Evolutionary conservation across 768 basidiomycete species (phyloP).

Genomic region (Imleria badia): DNA sequence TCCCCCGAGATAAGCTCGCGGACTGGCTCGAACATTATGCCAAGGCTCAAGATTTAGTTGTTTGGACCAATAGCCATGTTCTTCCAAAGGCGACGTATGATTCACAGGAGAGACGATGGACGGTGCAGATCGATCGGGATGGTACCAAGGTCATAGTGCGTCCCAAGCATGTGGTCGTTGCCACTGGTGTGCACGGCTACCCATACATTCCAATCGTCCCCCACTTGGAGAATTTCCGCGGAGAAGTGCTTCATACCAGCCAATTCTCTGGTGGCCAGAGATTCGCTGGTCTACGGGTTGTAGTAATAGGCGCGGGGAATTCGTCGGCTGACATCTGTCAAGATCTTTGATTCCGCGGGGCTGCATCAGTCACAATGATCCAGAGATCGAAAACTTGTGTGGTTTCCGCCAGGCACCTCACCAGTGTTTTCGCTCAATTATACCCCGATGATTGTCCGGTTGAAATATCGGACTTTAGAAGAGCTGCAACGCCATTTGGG

Average conservation of each 20-base stretch:
- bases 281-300: conserved; percentile 27
- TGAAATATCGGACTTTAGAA: conserved; percentile 8
- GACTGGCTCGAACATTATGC: conserved; percentile 7
- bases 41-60: conserved; percentile 4
- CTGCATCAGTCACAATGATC: conserved; percentile 3
- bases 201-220: not conserved
- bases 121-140: not conserved
- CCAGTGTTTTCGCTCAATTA: not conserved
- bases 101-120: conserved; percentile 1
- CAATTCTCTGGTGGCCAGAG: conserved; percentile 17
- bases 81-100: conserved; percentile 1
- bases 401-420: not conserved
- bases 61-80: conserved; percentile 6
- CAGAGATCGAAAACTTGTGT: conserved; percentile 5
- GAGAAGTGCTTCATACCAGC: conserved; percentile 5
- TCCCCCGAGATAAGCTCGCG: conserved; percentile 3
- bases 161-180: conserved; percentile 3
- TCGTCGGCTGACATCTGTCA: conserved; percentile 5
- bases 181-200: conserved; percentile 1
- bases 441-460: not conserved
- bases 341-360: conserved; percentile 5
- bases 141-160: not conserved
- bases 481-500: not conserved
- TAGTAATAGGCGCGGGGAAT: not conserved
- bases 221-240: not conserved